phyloP scores from a whole-genome alignment of 805 yeast species.

The Yarrowia hollandica region DNA sequence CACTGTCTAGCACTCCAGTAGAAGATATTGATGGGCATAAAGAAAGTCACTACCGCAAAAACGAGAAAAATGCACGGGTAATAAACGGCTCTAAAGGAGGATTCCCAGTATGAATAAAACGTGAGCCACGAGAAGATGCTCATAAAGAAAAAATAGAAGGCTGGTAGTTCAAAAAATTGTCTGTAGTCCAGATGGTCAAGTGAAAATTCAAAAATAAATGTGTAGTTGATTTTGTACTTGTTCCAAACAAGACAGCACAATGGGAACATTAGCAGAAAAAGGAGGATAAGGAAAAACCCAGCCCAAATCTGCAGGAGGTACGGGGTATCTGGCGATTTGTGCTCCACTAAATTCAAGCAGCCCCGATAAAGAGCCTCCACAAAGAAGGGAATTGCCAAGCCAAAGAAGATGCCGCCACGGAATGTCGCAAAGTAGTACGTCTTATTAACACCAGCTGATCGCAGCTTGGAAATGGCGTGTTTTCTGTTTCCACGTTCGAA shows the following conservation, averaged over 20 bases:
- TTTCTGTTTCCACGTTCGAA: conserved; percentile 74
- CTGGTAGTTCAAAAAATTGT: conserved; percentile 66
- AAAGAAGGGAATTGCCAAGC: conserved; percentile 70
- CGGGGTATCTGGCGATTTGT: conserved; percentile 53
- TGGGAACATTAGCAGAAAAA: conserved; percentile 66
- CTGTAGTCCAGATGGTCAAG: conserved; percentile 63
- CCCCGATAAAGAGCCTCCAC: conserved; percentile 58
- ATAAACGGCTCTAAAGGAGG: conserved; percentile 59
- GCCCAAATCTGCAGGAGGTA: conserved; percentile 86
- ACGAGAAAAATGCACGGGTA: conserved; percentile 81
- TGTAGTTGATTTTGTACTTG: conserved; percentile 75
- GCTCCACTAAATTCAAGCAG: conserved; percentile 45
- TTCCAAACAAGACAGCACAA: conserved; percentile 74
- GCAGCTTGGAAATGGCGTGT: conserved; percentile 67
- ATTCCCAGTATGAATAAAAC: conserved; percentile 67
- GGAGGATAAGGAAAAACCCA: conserved; percentile 69
- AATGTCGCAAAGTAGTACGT: conserved; percentile 49
- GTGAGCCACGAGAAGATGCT: conserved; percentile 74
- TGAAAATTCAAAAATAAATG: conserved; percentile 85
- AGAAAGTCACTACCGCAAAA: conserved; percentile 47
- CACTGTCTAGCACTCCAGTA: conserved; percentile 71
- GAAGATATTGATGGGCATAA: conserved; percentile 62
- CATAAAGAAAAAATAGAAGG: conserved; percentile 56
- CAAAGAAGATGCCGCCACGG: conserved; percentile 65
- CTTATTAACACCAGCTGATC: conserved; percentile 47